Percentiles rank a stretch among this genome's conserved stretches.
Conservation (phyloP, 1,284 basidiomycete species). For the Pascua sp. region DNA sequence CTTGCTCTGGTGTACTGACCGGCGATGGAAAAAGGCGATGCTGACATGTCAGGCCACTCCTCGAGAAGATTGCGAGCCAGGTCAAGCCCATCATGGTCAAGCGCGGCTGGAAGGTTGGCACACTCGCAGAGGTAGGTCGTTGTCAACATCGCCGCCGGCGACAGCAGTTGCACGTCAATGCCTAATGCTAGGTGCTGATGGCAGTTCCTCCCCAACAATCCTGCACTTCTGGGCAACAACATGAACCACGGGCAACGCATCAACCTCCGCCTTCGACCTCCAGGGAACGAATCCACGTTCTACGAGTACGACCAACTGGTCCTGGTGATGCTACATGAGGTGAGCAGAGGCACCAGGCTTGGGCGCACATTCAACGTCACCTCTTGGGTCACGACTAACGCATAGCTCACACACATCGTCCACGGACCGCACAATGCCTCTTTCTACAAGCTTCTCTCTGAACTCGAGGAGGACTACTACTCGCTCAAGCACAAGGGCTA, state of each 20-base stretch:
- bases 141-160: background rate
- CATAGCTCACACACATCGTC: slow-evolving; percentile 77
- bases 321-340: slow-evolving; percentile 81
- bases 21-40: too few relatives aligned
- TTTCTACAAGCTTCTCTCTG: slow-evolving; percentile 69
- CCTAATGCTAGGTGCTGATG: background rate
- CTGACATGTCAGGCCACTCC: slow-evolving; percentile 46
- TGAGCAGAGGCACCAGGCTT: slow-evolving; percentile 31
- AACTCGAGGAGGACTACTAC: slow-evolving; percentile 76
- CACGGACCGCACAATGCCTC: slow-evolving; percentile 80
- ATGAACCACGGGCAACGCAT: slow-evolving; percentile 75
- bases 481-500: slow-evolving; percentile 71
- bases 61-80: slow-evolving; percentile 70
- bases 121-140: slow-evolving; percentile 61
- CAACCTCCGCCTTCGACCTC: slow-evolving; percentile 69
- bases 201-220: slow-evolving; percentile 70
- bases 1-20: background rate
- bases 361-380: slow-evolving; percentile 12
- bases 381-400: background rate
- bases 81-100: slow-evolving; percentile 88
- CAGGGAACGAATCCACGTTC: slow-evolving; percentile 66
- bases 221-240: slow-evolving; percentile 64
- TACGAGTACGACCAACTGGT: slow-evolving; percentile 69
- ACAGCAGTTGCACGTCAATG: too few relatives aligned
- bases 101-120: slow-evolving; percentile 72